Percentiles rank a stretch among this genome's conserved stretches.
These are phyloP conservation scores for Solanum gracilifrons DNA, from an alignment of 257 asterid species.

Conservation along the genomic window DNA sequence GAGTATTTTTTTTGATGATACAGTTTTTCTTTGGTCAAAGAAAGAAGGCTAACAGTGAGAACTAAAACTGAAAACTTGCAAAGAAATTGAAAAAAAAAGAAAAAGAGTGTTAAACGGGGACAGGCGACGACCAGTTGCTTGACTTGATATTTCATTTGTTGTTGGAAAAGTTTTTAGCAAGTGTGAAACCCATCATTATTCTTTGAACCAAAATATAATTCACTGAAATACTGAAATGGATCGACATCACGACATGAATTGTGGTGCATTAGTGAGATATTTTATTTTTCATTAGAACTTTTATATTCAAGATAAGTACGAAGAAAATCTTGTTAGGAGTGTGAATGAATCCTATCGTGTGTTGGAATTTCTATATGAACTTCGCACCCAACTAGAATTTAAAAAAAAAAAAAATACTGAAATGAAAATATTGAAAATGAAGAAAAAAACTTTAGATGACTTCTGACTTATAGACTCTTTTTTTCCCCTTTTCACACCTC, in stretches of 20 bases:
- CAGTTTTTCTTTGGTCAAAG: conserved; percentile 1
- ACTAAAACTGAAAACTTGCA: not conserved
- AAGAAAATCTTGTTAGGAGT: rapidly evolving
- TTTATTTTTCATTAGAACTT: too few relatives aligned
- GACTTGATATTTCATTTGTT: not conserved
- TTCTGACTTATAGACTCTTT: not conserved
- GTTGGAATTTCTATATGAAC: rapidly evolving
- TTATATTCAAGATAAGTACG: rapidly evolving
- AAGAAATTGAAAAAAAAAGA: not conserved
- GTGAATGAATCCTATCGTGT: rapidly evolving
- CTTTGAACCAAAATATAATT: not conserved
- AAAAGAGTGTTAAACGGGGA: not conserved
- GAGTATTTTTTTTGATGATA: not conserved
- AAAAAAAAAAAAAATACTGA: not conserved
- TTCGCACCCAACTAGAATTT: rapidly evolving
- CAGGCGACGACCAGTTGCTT: not conserved
- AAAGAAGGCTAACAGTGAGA: not conserved
- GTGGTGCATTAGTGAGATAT: rapidly evolving
- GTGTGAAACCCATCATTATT: not conserved
- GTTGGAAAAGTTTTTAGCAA: not conserved
- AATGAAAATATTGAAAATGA: not conserved
- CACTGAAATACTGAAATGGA: not conserved
- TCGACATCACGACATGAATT: too few relatives aligned
- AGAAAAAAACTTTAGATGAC: not conserved
- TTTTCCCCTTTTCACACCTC: not conserved